phyloP scores from a whole-genome alignment of 805 yeast genomes.

The Metschnikowia cubensis region DNA sequence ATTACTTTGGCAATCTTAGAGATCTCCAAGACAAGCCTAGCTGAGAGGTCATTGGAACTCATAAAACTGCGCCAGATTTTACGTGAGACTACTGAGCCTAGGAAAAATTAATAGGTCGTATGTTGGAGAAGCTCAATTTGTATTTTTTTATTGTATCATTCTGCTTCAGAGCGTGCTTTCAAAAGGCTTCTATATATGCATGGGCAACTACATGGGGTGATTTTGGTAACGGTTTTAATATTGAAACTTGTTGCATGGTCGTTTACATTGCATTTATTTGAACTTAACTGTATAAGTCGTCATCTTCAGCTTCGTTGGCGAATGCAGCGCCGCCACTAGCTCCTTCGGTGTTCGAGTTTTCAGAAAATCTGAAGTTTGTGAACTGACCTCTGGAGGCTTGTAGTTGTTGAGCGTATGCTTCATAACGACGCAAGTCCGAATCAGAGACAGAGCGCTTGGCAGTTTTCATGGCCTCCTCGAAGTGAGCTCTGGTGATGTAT shows the following conservation, averaged over 20 bases:
- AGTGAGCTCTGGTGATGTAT: conserved; percentile 86
- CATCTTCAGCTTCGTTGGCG: conserved; percentile 43
- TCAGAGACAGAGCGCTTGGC: conserved; percentile 97
- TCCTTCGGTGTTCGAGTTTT: conserved; percentile 21
- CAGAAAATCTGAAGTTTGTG: conserved; percentile 79
- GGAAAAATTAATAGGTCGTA: too few relatives aligned
- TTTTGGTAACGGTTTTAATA: not conserved
- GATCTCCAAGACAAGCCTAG: too few relatives aligned
- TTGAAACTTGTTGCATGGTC: not conserved
- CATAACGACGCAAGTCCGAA: conserved; percentile 96
- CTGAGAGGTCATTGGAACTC: too few relatives aligned
- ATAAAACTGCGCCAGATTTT: too few relatives aligned
- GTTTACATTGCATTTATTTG: not conserved
- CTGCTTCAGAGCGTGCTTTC: too few relatives aligned
- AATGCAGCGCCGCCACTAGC: conserved; percentile 35
- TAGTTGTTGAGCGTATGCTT: conserved; percentile 95
- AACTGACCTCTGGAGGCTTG: conserved; percentile 95
- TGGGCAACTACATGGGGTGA: not conserved
- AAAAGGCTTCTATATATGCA: too few relatives aligned
- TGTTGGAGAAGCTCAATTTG: too few relatives aligned
- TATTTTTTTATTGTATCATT: too few relatives aligned
- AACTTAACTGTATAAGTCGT: conserved; percentile 26
- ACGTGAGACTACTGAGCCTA: too few relatives aligned
- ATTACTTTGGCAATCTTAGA: too few relatives aligned
- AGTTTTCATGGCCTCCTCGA: conserved; percentile 99